Base-by-base conservation (phyloP, 2,329 filamentous ascomycete species). In the Calonectria pteridis region DNA sequence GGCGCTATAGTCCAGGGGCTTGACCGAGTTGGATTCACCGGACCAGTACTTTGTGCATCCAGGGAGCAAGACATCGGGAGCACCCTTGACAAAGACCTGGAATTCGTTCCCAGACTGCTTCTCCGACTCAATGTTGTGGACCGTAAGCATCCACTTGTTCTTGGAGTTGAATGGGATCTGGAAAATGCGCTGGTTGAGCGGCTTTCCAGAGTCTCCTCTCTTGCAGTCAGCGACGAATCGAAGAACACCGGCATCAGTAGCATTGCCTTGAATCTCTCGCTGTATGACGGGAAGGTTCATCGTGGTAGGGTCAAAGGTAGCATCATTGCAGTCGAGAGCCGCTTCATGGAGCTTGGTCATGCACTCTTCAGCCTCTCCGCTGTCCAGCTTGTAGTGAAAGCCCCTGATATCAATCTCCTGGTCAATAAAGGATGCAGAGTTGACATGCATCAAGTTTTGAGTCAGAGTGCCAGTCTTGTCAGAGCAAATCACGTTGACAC, bases 41-140 rank as follows among this genome's bases (percentile, higher is more conserved):
- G 84, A 84, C 83, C 83, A 85, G 75, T 83, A 86, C 40, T 78
- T 78, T 1, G 82, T 83, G 58, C 84, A 85, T 2, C 81, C 80
- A 0, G 81, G 77, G 6, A 86, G 75, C 0, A 90, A 83, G 23
- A 90, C 88, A 75, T 90, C 89, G 0, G 89, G 89, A 0, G 89
- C 89, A 37, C 89, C 89, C 81, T 90, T 90, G 77, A 90, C 85
- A 71, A 87, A 87, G 6, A 89, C 82, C 33, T 86, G 84, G 67
- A 86, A 87, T 14, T 79, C 58, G 11, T 75, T 78, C n/a, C 31
- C 7, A 16, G 70, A 55, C 1, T 73, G 69, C 1, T 77, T 71
- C 53, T 82, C 83, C 18, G 80, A 72, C 6, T 76, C 73, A 14
- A 31, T 43, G 26, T 26, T 29, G 40, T 62, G 58, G 82, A 83